Evolutionary conservation across 495 filamentous ascomycete genomes (phyloP).

Genomic region (Penicillium paradoxum): DNA sequence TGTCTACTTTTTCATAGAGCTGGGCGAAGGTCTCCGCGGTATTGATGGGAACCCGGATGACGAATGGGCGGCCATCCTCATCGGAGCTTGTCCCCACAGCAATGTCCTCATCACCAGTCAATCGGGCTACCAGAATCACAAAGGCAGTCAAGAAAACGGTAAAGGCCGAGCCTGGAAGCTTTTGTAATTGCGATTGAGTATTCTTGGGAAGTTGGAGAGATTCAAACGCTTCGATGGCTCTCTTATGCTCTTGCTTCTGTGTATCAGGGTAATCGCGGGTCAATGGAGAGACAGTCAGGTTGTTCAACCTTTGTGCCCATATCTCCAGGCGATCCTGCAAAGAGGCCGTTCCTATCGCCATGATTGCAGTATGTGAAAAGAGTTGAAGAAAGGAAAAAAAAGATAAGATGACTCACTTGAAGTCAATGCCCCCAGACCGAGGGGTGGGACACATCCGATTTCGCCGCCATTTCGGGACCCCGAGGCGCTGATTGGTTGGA

Average conservation of each 20-base stretch:
- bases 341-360: conserved; percentile 33
- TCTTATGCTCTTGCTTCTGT: conserved; percentile 33
- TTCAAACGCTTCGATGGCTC: conserved; percentile 47
- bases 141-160: conserved; percentile 46
- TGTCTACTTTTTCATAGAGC: conserved; percentile 42
- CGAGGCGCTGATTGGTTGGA: conserved; percentile 17
- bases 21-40: conserved; percentile 37
- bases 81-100: conserved; percentile 43
- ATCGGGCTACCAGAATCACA: conserved; percentile 42
- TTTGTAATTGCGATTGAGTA: conserved; percentile 36
- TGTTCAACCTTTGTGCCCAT: conserved; percentile 46
- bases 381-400: conserved; percentile 9
- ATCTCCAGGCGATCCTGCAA: conserved; percentile 44
- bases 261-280: conserved; percentile 48
- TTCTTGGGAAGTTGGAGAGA: conserved; percentile 36
- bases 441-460: conserved; percentile 24
- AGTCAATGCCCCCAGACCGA: conserved; percentile 7
- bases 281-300: conserved; percentile 46
- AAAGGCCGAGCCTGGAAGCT: conserved; percentile 39
- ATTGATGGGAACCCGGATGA: conserved; percentile 41
- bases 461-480: conserved; percentile 14
- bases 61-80: conserved; percentile 45
- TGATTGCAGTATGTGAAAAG: conserved; percentile 27
- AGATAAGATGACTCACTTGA: conserved; percentile 20
- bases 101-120: conserved; percentile 53